These are phyloP conservation scores for Coniella lustricola DNA, from an alignment of 2,329 filamentous ascomycete genomes.

Conservation along the genomic window DNA sequence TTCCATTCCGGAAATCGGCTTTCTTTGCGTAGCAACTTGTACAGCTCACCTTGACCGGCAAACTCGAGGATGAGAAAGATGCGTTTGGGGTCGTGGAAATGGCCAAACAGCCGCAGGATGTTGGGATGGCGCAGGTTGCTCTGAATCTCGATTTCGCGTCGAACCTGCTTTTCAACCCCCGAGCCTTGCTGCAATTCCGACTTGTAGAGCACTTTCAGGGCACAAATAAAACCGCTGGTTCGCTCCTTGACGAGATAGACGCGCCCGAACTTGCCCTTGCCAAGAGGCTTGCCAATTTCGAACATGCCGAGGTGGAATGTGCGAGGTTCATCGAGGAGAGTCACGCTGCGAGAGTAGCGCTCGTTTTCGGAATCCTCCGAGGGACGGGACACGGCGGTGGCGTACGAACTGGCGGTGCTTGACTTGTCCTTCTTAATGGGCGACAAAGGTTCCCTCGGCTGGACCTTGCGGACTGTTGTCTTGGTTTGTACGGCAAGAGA, in stretches of 20 bases:
- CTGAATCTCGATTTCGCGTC: conserved; percentile 85
- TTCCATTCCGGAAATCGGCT: conserved; percentile 79
- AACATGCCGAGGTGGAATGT: conserved; percentile 90
- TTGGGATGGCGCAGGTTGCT: conserved; percentile 81
- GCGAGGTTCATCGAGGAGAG: conserved; percentile 39
- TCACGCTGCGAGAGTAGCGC: conserved; percentile 48
- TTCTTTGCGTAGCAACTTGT: conserved; percentile 77
- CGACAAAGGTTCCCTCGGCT: conserved; percentile 36
- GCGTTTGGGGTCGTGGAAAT: conserved; percentile 84
- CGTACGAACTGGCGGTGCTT: conserved; percentile 26
- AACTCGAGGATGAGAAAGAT: conserved; percentile 86
- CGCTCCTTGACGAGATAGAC: conserved; percentile 81
- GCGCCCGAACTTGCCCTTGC: conserved; percentile 81
- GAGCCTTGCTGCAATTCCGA: conserved; percentile 71
- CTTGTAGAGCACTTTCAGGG: conserved; percentile 81
- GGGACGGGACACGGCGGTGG: conserved; percentile 19
- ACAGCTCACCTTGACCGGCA: conserved; percentile 77
- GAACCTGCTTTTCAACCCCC: conserved; percentile 75
- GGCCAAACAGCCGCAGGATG: conserved; percentile 74
- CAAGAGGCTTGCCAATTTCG: conserved; percentile 79
- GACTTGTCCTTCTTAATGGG: conserved; percentile 45
- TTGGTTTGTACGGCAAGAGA: conserved; percentile 63
- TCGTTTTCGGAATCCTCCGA: conserved; percentile 47
- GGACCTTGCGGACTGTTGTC: conserved; percentile 47
- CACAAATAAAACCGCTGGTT: conserved; percentile 73